A percentile compares a stretch with the other conserved stretches of the same genome.
These are phyloP conservation scores for Triticum urartu DNA, from an alignment of 176 grass and related monocot genomes.

Conservation along the genomic window DNA sequence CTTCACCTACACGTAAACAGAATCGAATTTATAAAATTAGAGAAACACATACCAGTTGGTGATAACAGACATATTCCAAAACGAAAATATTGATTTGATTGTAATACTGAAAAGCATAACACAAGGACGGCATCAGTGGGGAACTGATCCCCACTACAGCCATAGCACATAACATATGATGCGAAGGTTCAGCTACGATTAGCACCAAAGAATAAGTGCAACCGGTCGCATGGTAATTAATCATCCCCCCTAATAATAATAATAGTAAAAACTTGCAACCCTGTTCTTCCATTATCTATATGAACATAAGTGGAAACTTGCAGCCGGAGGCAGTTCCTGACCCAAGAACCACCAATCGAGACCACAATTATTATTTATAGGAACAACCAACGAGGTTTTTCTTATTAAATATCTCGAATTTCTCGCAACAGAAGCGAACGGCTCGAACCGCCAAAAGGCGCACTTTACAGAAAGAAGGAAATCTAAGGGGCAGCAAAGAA, in stretches of 20 bases:
- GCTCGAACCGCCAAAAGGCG: constrained; percentile 27
- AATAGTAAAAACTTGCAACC: background rate
- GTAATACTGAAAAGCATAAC: background rate
- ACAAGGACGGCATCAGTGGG: background rate
- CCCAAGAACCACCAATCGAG: background rate
- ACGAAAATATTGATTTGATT: background rate
- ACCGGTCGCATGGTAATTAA: background rate
- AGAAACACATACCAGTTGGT: background rate
- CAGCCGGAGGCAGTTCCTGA: background rate
- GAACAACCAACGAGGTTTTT: background rate
- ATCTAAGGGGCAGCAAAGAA: background rate
- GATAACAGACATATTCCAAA: background rate
- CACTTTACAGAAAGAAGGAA: constrained; percentile 30
- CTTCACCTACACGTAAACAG: constrained; percentile 23
- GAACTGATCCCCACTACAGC: constrained; percentile 31
- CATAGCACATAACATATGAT: background rate
- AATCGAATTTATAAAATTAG: background rate
- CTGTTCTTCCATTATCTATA: no score
- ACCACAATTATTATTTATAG: background rate
- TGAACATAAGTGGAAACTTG: no score
- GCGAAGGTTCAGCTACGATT: background rate
- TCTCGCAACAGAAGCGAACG: constrained; percentile 13
- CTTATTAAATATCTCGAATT: constrained; percentile 15
- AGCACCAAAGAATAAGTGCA: constrained; percentile 1
- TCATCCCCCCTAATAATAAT: background rate